Conservation (phyloP, 106 monocot genomes). For the Hemerocallis citrina region DNA sequence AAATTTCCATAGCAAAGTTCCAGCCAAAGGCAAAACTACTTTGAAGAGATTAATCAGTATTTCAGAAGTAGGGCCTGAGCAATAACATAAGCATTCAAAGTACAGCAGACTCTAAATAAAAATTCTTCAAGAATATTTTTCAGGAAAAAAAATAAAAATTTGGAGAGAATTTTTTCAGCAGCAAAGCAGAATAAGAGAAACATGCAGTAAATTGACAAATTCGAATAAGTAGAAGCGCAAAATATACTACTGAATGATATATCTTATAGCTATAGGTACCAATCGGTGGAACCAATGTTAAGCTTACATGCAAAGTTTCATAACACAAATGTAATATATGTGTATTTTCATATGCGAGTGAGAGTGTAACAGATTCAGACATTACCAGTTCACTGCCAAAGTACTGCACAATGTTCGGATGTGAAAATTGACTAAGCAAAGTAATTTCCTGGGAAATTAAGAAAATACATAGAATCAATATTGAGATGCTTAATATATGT, state of each 20-base stretch:
- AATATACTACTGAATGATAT: too few species aligned
- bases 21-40: neutral
- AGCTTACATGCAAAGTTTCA: neutral
- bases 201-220: too few species aligned
- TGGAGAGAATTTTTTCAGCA: too few species aligned
- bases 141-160: too few species aligned
- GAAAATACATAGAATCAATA: neutral
- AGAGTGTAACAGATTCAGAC: neutral
- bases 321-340: too few species aligned
- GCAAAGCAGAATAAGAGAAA: too few species aligned
- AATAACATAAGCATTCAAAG: too few species aligned
- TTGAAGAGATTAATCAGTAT: neutral
- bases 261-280: neutral
- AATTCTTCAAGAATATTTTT: too few species aligned
- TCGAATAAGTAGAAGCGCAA: too few species aligned
- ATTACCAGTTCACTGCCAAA: conserved; percentile 85
- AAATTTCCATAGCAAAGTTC: neutral
- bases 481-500: neutral
- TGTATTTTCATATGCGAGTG: too few species aligned
- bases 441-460: conserved; percentile 62
- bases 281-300: neutral
- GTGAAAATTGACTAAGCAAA: conserved; percentile 79
- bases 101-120: too few species aligned
- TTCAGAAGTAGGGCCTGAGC: too few species aligned
- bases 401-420: conserved; percentile 85